Base-by-base conservation (phyloP, 2,329 filamentous ascomycete genomes). In the Scedosporium minutisporum region DNA sequence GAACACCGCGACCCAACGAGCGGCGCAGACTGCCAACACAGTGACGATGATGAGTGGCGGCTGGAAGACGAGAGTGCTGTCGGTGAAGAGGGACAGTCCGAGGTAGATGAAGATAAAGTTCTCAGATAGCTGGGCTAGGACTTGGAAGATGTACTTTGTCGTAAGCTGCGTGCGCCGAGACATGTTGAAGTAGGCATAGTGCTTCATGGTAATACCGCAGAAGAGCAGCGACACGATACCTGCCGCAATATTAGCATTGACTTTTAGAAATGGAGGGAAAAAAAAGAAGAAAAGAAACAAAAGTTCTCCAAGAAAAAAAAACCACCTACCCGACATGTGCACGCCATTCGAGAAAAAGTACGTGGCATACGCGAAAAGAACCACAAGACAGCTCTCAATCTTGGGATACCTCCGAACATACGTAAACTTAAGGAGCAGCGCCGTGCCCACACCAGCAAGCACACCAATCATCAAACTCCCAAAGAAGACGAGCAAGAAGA, bases 21-120 rank as follows among this genome's bases (percentile, higher is more conserved):
- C 93, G 10, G 90, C 87, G 69, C 93, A 97, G 60, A 99, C 96
- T 4, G 95, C 93, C 58, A 93, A 78, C 3, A 96, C 87, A 0
- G 93, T 93, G 67, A 99, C 87, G 62, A 99, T 89, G 69, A 97
- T 97, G 70, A 99, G 91, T 2, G 96, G 85, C 0, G 95, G 95
- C 71, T 97, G 96, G 77, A 96, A 99, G 64, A 91, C 86, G 25
- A 97, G 81, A 59, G 90, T 86, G 61, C 87, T 87, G 69, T 97
- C 93, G 3, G 95, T 97, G 74, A 99, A 97, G 29, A 99, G 82
- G 0, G 95, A 96, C 3, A 99, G 81, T 5, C 95, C 95, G 0
- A 99, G 85, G 71, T 99, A 99, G 74, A 99, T 99, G 78, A 99
- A 99, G 75, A 99, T 99, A 73, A 99, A 99, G 75, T 99, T 99